A percentile compares a stretch with the other conserved stretches of the same genome.
Conservation (phyloP, 805 yeast genomes). For the Ogataea zsoltii region DNA sequence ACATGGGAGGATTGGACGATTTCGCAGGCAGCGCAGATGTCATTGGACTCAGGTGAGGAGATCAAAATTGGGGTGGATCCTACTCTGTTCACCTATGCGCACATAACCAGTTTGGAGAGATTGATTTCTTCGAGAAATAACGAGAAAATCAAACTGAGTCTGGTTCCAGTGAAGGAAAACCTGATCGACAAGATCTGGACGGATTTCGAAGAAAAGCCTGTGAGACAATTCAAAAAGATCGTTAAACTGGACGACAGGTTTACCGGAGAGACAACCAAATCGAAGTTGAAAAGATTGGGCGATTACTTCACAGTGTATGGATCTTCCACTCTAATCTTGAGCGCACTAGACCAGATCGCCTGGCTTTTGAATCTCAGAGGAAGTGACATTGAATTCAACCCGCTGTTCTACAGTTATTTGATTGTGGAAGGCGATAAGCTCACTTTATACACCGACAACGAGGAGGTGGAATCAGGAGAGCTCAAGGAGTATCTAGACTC, state of each 20-base stretch:
- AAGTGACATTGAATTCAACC: conserved; percentile 53
- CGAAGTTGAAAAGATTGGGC: conserved; percentile 55
- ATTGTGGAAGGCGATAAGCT: conserved; percentile 44
- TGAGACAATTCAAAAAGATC: conserved; percentile 51
- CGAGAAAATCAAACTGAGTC: conserved; percentile 37
- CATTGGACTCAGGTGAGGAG: conserved; percentile 44
- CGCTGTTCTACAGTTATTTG: conserved; percentile 52
- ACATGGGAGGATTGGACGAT: conserved; percentile 62
- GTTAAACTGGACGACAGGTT: conserved; percentile 50
- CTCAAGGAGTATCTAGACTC: conserved; percentile 42
- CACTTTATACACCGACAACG: conserved; percentile 43
- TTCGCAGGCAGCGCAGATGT: conserved; percentile 49
- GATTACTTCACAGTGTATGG: conserved; percentile 36
- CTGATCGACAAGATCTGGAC: conserved; percentile 52
- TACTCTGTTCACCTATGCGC: conserved; percentile 41
- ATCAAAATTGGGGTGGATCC: conserved; percentile 49
- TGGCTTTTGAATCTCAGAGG: conserved; percentile 85
- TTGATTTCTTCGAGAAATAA: conserved; percentile 33
- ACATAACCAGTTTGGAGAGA: conserved; percentile 35
- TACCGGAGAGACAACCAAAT: conserved; percentile 63
- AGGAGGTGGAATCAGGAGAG: conserved; percentile 18
- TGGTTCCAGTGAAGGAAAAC: conserved; percentile 48
- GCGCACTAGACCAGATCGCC: conserved; percentile 80
- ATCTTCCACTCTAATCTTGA: conserved; percentile 36
- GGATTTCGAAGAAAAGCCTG: conserved; percentile 61